These are phyloP conservation scores for Boechera stricta DNA, from an alignment of 345 rosid genomes.

Conservation along the genomic window DNA sequence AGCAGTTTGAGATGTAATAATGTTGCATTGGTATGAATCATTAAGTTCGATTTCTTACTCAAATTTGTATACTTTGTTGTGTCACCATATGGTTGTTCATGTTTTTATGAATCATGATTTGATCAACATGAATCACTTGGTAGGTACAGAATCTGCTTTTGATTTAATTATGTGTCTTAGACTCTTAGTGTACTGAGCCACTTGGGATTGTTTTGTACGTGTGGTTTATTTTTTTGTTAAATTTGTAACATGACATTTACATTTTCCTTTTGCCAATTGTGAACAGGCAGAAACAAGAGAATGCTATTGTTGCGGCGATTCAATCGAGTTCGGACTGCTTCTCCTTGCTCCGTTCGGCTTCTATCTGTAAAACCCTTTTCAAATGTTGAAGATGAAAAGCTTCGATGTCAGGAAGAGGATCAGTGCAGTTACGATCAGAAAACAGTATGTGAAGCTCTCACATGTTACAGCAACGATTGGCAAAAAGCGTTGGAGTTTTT, in stretches of 20 bases:
- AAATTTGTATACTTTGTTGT: background rate
- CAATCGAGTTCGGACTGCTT: background rate
- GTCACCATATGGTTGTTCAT: slow-evolving; percentile 18
- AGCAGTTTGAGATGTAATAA: background rate
- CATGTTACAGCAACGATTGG: slow-evolving; percentile 85
- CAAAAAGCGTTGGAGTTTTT: slow-evolving; percentile 80
- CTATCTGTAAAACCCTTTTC: background rate
- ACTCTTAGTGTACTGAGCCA: too few species aligned
- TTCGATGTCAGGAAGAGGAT: slow-evolving; percentile 24
- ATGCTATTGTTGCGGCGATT: slow-evolving; percentile 11
- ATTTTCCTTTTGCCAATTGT: too few species aligned
- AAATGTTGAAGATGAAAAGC: background rate
- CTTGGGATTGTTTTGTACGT: too few species aligned
- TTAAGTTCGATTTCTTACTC: background rate
- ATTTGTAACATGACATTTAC: too few species aligned
- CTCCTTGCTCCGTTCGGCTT: background rate
- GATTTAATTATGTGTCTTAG: too few species aligned
- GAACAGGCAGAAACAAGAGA: background rate
- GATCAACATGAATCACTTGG: too few species aligned
- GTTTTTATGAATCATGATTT: background rate
- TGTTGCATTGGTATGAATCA: slow-evolving; percentile 4
- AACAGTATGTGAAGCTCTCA: slow-evolving; percentile 64
- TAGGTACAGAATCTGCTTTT: too few species aligned
- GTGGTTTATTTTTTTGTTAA: too few species aligned
- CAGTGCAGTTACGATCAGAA: slow-evolving; percentile 50